Evolutionary conservation across 371 early-diverging fungal genomes (phyloP).

Genomic region (Umbelopsis sp.): DNA sequence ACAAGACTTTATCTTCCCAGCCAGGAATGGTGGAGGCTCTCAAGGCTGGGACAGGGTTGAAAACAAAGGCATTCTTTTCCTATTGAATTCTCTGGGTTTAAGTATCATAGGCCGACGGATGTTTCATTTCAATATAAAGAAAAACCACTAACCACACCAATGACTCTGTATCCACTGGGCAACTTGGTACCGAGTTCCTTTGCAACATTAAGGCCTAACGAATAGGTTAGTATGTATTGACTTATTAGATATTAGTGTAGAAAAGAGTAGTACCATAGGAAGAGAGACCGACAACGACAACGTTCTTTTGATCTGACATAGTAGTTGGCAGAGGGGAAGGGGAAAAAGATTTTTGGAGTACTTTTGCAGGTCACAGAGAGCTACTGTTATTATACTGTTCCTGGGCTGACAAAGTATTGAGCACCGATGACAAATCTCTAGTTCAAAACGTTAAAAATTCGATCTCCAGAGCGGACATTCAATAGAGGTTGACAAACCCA

Average conservation of each 20-base stretch:
- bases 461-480: background rate
- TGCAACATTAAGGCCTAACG: background rate
- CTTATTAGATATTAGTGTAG: background rate
- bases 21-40: background rate
- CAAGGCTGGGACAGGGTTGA: constrained; percentile 5
- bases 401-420: background rate
- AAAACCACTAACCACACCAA: background rate
- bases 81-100: background rate
- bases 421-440: constrained; percentile 1
- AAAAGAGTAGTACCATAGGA: background rate
- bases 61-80: background rate
- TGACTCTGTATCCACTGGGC: constrained; percentile 6
- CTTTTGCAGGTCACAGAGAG: background rate
- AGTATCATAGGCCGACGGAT: background rate
- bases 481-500: background rate
- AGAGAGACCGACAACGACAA: background rate
- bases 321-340: background rate
- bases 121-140: background rate
- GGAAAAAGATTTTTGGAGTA: background rate
- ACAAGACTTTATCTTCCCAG: background rate
- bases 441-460: background rate
- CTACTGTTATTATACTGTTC: background rate
- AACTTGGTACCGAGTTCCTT: background rate
- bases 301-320: constrained; percentile 7
- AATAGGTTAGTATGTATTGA: background rate